These are phyloP conservation scores for Pythium plurisporium DNA, from an alignment of 352 stramenopile genomes.

Conservation along the genomic window DNA sequence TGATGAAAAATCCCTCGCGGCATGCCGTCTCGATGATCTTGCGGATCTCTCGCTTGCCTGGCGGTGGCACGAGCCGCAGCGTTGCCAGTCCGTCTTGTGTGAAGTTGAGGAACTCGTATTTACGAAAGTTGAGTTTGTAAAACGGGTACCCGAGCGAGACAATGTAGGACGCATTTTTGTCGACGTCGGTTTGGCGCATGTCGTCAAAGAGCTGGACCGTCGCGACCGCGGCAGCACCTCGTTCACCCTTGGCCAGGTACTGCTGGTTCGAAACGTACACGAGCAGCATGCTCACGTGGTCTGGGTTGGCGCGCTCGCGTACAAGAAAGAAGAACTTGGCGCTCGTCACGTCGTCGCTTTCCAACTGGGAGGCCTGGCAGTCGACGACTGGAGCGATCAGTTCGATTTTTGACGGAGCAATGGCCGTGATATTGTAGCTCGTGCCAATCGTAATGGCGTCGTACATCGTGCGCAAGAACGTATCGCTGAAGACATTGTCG, in stretches of 20 bases:
- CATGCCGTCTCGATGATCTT: conserved; percentile 9
- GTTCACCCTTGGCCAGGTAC: not conserved
- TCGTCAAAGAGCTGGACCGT: conserved; percentile 12
- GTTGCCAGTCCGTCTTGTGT: not conserved
- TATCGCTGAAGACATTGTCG: not conserved
- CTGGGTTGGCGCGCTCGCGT: not conserved
- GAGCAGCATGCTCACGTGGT: conserved; percentile 5
- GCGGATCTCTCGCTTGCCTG: not conserved
- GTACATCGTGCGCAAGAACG: conserved; percentile 2
- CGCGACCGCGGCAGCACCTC: not conserved
- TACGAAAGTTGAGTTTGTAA: conserved; percentile 3
- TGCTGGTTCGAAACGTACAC: conserved; percentile 11
- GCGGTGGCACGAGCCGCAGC: not conserved
- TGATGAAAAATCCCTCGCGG: conserved; percentile 18
- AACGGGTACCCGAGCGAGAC: conserved; percentile 14
- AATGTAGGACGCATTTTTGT: not conserved
- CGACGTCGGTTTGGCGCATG: conserved; percentile 1
- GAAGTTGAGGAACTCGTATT: not conserved
- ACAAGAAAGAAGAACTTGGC: conserved; percentile 4
- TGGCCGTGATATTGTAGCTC: not conserved
- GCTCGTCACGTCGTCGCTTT: not conserved
- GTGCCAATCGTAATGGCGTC: not conserved
- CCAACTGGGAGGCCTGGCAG: not conserved
- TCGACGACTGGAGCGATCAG: conserved; percentile 16
- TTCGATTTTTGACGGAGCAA: not conserved